These are phyloP conservation scores for Ustilago curta DNA, from an alignment of 1,284 basidiomycete species.

Conservation along the genomic window DNA sequence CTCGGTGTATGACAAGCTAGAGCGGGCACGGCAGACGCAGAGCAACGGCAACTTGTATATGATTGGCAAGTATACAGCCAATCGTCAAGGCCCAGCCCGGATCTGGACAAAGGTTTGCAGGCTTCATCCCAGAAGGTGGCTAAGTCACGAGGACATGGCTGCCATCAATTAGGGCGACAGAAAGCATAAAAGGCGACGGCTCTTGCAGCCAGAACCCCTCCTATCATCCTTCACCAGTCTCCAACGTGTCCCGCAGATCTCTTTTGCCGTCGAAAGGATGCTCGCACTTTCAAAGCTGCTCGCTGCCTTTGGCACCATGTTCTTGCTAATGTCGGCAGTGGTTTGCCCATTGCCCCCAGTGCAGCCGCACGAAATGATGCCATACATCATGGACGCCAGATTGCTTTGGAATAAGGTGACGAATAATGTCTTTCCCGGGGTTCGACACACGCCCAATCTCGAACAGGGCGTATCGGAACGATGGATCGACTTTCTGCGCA, in stretches of 20 bases:
- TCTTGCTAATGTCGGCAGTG: background rate
- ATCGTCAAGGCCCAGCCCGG: background rate
- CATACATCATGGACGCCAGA: constrained; percentile 10
- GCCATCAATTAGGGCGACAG: background rate
- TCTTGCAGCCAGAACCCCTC: background rate
- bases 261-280: constrained; percentile 1
- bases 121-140: background rate
- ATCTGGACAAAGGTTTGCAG: background rate
- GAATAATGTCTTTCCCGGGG: constrained; percentile 20
- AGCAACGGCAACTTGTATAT: background rate
- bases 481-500: constrained; percentile 19
- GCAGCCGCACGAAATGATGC: constrained; percentile 5
- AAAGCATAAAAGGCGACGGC: constrained; percentile 1
- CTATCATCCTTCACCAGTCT: background rate
- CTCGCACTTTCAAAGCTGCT: background rate
- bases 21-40: no score
- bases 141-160: no score
- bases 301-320: background rate
- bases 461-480: constrained; percentile 11
- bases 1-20: no score
- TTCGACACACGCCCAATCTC: constrained; percentile 15
- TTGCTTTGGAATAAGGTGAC: constrained; percentile 21
- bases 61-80: background rate
- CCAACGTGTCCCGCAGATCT: background rate
- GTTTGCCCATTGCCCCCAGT: background rate